Percentiles rank a stretch among this genome's conserved stretches.
Conservation (phyloP, 75 land plant species). For the Ceratopteris richardii region DNA sequence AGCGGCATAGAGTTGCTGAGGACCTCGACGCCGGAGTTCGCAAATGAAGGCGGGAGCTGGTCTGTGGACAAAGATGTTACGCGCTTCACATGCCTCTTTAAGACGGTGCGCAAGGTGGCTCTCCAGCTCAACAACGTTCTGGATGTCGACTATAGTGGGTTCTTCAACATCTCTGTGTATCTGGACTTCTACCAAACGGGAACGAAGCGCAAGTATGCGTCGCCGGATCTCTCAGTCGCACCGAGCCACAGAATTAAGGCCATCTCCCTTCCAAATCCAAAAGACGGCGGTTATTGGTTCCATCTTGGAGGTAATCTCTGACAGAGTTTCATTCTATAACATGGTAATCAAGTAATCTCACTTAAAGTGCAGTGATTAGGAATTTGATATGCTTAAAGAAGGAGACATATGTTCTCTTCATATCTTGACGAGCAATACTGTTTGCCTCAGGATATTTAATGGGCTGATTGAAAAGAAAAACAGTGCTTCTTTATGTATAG, state of each 20-base stretch:
- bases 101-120: slow-evolving; percentile 36
- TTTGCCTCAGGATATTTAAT: too few species aligned
- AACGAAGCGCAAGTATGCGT: background rate
- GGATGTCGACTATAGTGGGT: slow-evolving; percentile 78
- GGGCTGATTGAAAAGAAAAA: too few species aligned
- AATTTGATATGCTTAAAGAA: too few species aligned
- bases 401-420: too few species aligned
- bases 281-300: slow-evolving; percentile 82
- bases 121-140: slow-evolving; percentile 70
- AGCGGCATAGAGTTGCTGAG: slow-evolving; percentile 84
- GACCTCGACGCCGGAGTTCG: slow-evolving; percentile 88
- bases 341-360: too few species aligned
- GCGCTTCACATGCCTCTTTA: slow-evolving; percentile 48
- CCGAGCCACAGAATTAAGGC: slow-evolving; percentile 65
- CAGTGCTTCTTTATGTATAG: too few species aligned
- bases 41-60: slow-evolving; percentile 63
- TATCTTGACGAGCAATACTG: too few species aligned
- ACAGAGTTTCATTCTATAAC: too few species aligned
- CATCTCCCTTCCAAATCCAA: slow-evolving; percentile 42
- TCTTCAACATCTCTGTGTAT: slow-evolving; percentile 66
- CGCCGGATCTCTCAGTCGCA: slow-evolving; percentile 3
- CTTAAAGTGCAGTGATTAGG: too few species aligned
- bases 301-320: slow-evolving; percentile 21
- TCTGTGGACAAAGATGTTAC: slow-evolving; percentile 75
- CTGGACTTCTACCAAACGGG: slow-evolving; percentile 50